Conservation (phyloP, 1,139 yeast species). For the Meyerozyma guilliermondii region DNA sequence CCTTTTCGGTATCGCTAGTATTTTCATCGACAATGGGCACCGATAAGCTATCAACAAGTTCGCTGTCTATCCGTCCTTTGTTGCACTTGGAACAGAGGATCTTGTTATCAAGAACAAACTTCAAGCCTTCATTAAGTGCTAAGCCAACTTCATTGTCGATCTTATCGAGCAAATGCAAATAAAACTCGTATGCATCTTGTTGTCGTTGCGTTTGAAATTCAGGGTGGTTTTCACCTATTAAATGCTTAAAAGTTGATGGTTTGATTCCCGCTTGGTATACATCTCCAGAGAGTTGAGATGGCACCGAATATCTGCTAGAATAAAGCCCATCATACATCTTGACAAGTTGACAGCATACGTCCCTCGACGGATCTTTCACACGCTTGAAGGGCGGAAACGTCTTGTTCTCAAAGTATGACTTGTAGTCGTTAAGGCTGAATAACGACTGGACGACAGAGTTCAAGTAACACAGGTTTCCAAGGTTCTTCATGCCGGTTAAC, state of each 20-base stretch:
- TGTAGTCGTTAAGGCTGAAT: conserved; percentile 34
- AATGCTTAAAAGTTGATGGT: conserved; percentile 69
- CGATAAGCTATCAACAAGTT: conserved; percentile 64
- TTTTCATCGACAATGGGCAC: conserved; percentile 53
- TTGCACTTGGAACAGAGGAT: conserved; percentile 59
- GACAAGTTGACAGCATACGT: conserved; percentile 64
- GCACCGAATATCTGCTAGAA: conserved; percentile 69
- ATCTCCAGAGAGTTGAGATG: conserved; percentile 39
- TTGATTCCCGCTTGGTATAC: conserved; percentile 71
- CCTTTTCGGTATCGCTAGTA: conserved; percentile 39
- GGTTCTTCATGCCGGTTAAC: conserved; percentile 75
- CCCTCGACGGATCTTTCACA: conserved; percentile 51
- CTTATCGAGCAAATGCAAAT: conserved; percentile 60
- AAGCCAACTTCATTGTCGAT: conserved; percentile 51
- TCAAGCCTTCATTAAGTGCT: conserved; percentile 47
- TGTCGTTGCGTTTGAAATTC: conserved; percentile 87
- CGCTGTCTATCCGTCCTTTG: conserved; percentile 52
- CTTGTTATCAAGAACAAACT: conserved; percentile 62
- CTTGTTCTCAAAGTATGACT: conserved; percentile 25
- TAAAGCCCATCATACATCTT: conserved; percentile 77
- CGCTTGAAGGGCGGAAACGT: conserved; percentile 24
- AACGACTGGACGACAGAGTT: conserved; percentile 77
- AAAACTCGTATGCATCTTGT: conserved; percentile 93
- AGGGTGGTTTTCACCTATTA: conserved; percentile 71
- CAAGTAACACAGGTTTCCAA: conserved; percentile 91